A percentile compares a stretch with the other conserved stretches of the same genome.
These are phyloP conservation scores for Carex pumila DNA, from an alignment of 176 grass and related monocot genomes.

Conservation along the genomic window DNA sequence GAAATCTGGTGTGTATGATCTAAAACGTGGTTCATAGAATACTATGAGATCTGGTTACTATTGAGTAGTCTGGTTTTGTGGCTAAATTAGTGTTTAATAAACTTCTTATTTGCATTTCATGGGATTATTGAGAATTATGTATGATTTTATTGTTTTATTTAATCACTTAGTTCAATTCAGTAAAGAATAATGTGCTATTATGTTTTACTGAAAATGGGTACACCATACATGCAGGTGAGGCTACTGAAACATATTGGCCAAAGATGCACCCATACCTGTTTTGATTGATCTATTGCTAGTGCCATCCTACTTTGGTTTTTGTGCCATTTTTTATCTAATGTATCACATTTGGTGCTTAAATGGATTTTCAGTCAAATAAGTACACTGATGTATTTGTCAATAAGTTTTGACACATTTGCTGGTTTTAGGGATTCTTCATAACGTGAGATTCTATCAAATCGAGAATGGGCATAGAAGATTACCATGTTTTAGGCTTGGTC, in stretches of 20 bases:
- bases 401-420: background rate
- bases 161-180: background rate
- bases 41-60: too few species aligned
- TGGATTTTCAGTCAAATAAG: background rate
- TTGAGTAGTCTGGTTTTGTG: too few species aligned
- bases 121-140: background rate
- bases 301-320: background rate
- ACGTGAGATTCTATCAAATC: background rate
- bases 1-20: too few species aligned
- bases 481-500: slow-evolving; percentile 76
- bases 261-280: background rate
- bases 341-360: background rate
- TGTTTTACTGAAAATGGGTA: background rate
- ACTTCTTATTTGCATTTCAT: background rate
- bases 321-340: background rate
- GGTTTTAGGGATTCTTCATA: background rate
- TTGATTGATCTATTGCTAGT: background rate
- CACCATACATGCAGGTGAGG: background rate
- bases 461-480: slow-evolving; percentile 71
- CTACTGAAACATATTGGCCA: background rate
- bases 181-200: background rate
- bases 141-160: background rate
- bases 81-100: too few species aligned
- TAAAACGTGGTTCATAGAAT: too few species aligned
- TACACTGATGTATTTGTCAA: background rate